Evolutionary conservation across 371 early-diverging fungal genomes (phyloP), one percentile per base, ranked within the genome.

Genomic region (Mortierella sp.): DNA sequence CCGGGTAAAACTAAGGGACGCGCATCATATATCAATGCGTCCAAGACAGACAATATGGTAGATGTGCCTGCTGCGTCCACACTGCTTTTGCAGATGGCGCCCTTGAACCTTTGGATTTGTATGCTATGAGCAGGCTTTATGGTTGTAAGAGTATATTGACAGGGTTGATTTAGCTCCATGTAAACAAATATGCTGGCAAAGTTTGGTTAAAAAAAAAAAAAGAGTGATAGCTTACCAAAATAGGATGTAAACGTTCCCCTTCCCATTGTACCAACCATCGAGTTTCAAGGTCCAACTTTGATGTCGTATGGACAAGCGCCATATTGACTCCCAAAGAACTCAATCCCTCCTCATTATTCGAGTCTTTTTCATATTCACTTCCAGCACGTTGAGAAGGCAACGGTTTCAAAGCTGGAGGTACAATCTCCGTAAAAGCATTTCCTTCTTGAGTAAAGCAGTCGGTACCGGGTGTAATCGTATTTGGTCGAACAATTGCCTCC

Each of bases 191-290:
- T 31, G 10, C 13, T 26, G 4, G 7, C 31, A 31, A 31, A 13
- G 2, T 43, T 35, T 17, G 8, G 34, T 15, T 17, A 49, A 23
- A 34, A 35, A 22, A 15, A 6, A 32, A 26, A 22, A n/a, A 3
- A 62, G 17, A 60, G 6, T 3, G 3, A 40, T 22, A 23, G 3
- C 2, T 10, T 72, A 77, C 78, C 34, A 59, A 5, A 12, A 79
- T 66, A 3, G 74, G 69, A 40, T 67, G 70, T 0, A 64, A 26
- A 9, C 80, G 70, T 22, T 73, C 80, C 5, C 74, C 74, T 28
- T 73, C 71, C 80, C 80, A 79, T 32, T 79, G 80, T 10, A 69
- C 69, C 12, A 79, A 64, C 80, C 80, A 79, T 2, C 80, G 70
- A 3, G 80, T 79, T 61, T 79, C 74, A n/a, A 79, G 45, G 42